Evolutionary conservation across 2,329 filamentous ascomycete genomes (phyloP), one percentile per base, ranked within the genome.

Genomic region (Fusarium multiceps): DNA sequence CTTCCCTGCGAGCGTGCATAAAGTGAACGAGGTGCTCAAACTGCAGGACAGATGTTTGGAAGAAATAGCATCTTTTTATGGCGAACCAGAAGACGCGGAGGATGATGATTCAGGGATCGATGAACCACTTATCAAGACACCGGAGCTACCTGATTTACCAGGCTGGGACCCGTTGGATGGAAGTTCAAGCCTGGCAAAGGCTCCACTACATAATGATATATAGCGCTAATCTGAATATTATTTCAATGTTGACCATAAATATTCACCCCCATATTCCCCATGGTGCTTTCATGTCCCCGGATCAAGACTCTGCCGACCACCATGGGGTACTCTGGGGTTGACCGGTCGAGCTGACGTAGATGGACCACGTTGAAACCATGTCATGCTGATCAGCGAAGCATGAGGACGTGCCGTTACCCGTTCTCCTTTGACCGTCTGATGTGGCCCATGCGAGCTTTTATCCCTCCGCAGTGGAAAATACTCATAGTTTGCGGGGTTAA

Each of bases 341-440:
- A 20, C 14, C 27, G 27, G 16, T 25, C 11, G 40, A 32, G 10
- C 20, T 56, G 28, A 63, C 59, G 59, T 57, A 60, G 37, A 48
- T 12, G 8, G 23, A 20, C 59, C 8, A n/a, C 30, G 9, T 5
- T n/a, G 23, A 40, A 23, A 41, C n/a, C 20, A 21, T 37, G 23
- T 10, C 13, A 21, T 18, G 21, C 28, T 23, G 61, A 47, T 41
- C 37, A 62, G 8, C 23, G 23, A 40, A 41, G 32, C 10, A 20
- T 23, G 45, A 56, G 21, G 37, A 42, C 21, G 61, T 63, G 61
- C 61, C 61, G 61, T 12, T 63, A 63, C 18, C 61, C 61, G 61
- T 57, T 53, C 48, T 42, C 40, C 37, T 7, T 25, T 57, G 37
- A 23, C n/a, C 43, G 23, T 49, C 56, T 63, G 43, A 63, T 27